phyloP scores from a whole-genome alignment of 306 rosid species.

The Boehmeria nivea region DNA sequence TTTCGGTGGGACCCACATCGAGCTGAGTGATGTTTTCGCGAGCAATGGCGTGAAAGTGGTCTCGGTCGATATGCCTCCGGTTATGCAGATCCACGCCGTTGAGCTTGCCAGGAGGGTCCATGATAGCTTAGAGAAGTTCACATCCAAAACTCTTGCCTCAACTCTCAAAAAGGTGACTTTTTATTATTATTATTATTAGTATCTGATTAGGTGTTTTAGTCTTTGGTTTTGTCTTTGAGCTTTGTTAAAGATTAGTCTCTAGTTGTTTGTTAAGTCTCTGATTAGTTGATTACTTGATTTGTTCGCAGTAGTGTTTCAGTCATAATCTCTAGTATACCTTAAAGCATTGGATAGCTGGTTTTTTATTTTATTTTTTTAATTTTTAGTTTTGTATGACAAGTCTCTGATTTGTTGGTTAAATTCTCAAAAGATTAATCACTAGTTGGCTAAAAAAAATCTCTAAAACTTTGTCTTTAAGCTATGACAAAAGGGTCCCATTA shows the following conservation, averaged over 20 bases:
- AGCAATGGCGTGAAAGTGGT: conserved; percentile 69
- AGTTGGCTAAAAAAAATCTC: too few relatives aligned
- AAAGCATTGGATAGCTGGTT: too few relatives aligned
- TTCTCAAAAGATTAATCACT: too few relatives aligned
- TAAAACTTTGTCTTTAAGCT: too few relatives aligned
- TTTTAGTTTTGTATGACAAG: too few relatives aligned
- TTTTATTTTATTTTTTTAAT: too few relatives aligned
- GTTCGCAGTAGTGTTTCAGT: too few relatives aligned
- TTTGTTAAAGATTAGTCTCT: not conserved
- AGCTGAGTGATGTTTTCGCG: conserved; percentile 60
- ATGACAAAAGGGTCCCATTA: too few relatives aligned
- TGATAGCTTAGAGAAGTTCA: conserved; percentile 89
- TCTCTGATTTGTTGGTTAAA: too few relatives aligned
- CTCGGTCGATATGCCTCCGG: conserved; percentile 92
- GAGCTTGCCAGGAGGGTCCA: conserved; percentile 71
- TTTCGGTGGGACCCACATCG: conserved; percentile 42
- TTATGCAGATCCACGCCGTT: conserved; percentile 97
- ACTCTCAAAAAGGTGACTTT: conserved; percentile 70
- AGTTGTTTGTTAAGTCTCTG: too few relatives aligned
- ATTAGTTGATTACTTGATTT: too few relatives aligned
- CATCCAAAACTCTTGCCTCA: conserved; percentile 82
- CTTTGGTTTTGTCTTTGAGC: not conserved
- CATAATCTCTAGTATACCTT: too few relatives aligned
- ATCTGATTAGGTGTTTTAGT: not conserved
- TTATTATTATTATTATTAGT: not conserved